Base-by-base conservation (phyloP, 371 early-diverging fungal species). In the Apophysomyces ossiformis region DNA sequence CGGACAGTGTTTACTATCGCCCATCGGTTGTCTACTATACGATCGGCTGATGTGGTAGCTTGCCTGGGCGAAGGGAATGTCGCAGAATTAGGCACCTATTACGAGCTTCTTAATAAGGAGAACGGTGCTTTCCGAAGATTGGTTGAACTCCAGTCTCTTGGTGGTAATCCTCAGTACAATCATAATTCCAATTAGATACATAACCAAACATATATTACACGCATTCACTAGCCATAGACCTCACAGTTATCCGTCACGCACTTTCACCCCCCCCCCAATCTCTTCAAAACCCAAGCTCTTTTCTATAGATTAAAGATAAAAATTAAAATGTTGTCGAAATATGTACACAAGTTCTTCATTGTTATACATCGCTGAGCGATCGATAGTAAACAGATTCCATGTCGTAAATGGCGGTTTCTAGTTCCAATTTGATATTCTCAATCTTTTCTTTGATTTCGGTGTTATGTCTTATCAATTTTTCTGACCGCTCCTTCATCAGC, bases 1-100 rank as follows among this genome's bases (percentile, higher is more conserved):
- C 81, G 91, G 8, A 92, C 91, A 1, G 86, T 87, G 2, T 71
- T 90, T 39, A 88, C 86, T 1, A 88, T 90, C 66, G 90, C 92
- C 0, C 93, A 91, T 70, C 79, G 90, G n/a, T 72, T 89, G 57
- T 86, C 85, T n/a, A 91, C 89, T 0, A 86, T 90, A 43, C 86
- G 86, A 61, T 80, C 85, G 54, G 86, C 86, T 21, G 89, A 91
- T 75, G 66, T 87, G 43, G 88, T 90, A 21, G 75, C 89, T 16
- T 87, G 87, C 38, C 72, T 93, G 61, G 79, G 81, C 15, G 68
- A 84, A n/a, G 91, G 91, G 12, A 68, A 69, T 26, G 77, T 88
- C 4, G 81, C 80, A 37, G 91, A 91, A 69, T 67, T 78, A 18
- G 91, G 88, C 36, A 76, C 86, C 2, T 88, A 89, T 57, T 58